phyloP scores from a whole-genome alignment of 2,329 filamentous ascomycete genomes.

The Herpotrichia juniperi region DNA sequence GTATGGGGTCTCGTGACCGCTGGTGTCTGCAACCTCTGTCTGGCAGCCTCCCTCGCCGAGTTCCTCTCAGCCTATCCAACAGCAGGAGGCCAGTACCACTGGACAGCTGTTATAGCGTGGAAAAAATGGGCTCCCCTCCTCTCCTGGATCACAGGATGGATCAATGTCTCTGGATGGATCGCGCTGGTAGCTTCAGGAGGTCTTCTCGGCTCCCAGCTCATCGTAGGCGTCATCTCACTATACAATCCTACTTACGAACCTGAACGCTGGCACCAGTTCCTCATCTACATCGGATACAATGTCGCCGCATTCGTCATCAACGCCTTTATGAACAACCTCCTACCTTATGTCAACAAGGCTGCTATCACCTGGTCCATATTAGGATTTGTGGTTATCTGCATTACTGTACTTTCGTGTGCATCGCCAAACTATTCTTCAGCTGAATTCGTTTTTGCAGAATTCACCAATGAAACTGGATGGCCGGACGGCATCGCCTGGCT shows the following conservation, averaged over 20 bases:
- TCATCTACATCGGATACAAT: slow-evolving; percentile 72
- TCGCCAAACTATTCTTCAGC: slow-evolving; percentile 69
- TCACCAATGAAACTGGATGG: slow-evolving; percentile 73
- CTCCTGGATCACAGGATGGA: slow-evolving; percentile 76
- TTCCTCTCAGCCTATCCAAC: slow-evolving; percentile 70
- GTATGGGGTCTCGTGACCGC: slow-evolving; percentile 70
- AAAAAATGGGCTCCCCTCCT: slow-evolving; percentile 65
- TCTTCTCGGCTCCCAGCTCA: slow-evolving; percentile 69
- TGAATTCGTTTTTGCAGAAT: slow-evolving; percentile 69
- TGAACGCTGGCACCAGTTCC: slow-evolving; percentile 73
- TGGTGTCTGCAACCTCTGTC: slow-evolving; percentile 69
- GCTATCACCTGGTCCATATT: slow-evolving; percentile 74
- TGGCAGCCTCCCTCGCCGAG: slow-evolving; percentile 73
- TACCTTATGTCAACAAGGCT: slow-evolving; percentile 70
- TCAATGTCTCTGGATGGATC: slow-evolving; percentile 75
- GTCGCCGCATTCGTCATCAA: slow-evolving; percentile 68
- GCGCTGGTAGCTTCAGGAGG: slow-evolving; percentile 70
- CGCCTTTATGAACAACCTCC: slow-evolving; percentile 64
- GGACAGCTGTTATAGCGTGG: slow-evolving; percentile 71
- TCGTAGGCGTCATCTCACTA: slow-evolving; percentile 69
- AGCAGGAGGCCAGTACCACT: slow-evolving; percentile 62
- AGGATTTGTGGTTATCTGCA: slow-evolving; percentile 73
- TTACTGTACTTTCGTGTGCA: slow-evolving; percentile 70
- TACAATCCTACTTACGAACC: slow-evolving; percentile 63
- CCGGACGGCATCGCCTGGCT: slow-evolving; percentile 68